These are phyloP conservation scores for Phytopythium mirpurense DNA, from an alignment of 352 stramenopile species.

Conservation along the genomic window DNA sequence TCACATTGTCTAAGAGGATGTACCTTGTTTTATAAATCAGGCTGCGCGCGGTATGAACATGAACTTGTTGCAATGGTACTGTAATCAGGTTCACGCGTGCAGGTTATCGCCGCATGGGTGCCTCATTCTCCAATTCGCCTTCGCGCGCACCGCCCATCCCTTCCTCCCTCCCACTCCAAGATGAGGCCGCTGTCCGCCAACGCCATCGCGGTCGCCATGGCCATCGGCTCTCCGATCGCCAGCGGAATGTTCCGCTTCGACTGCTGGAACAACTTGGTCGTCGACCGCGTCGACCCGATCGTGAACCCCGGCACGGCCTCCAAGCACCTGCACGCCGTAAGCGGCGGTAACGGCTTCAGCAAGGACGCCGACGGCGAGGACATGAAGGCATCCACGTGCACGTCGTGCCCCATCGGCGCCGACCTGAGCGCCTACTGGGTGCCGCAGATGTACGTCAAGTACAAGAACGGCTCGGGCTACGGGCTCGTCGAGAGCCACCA, in stretches of 20 bases:
- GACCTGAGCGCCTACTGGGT: conserved; percentile 52
- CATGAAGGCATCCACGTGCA: conserved; percentile 40
- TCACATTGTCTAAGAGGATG: too few relatives aligned
- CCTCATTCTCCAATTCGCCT: neutral
- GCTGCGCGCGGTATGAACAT: too few relatives aligned
- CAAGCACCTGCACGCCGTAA: conserved; percentile 36
- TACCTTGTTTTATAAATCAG: too few relatives aligned
- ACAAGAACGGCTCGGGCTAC: conserved; percentile 52
- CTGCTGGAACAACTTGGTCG: conserved; percentile 53
- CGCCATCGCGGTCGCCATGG: conserved; percentile 5
- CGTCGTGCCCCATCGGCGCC: conserved; percentile 40
- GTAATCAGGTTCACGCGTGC: too few relatives aligned
- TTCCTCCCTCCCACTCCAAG: neutral
- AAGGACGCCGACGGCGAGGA: conserved; percentile 26
- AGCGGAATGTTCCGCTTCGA: conserved; percentile 39
- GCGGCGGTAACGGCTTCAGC: conserved; percentile 47
- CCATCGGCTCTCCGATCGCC: neutral
- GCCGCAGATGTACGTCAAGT: conserved; percentile 42
- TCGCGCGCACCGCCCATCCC: neutral
- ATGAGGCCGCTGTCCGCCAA: neutral
- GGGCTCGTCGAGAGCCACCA: conserved; percentile 43
- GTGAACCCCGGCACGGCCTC: conserved; percentile 18
- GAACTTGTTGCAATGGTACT: too few relatives aligned
- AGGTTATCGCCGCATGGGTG: too few relatives aligned
- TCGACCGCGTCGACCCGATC: conserved; percentile 46